phyloP scores from a whole-genome alignment of 148 eudicot species.

The Gaultheria prostrata region DNA sequence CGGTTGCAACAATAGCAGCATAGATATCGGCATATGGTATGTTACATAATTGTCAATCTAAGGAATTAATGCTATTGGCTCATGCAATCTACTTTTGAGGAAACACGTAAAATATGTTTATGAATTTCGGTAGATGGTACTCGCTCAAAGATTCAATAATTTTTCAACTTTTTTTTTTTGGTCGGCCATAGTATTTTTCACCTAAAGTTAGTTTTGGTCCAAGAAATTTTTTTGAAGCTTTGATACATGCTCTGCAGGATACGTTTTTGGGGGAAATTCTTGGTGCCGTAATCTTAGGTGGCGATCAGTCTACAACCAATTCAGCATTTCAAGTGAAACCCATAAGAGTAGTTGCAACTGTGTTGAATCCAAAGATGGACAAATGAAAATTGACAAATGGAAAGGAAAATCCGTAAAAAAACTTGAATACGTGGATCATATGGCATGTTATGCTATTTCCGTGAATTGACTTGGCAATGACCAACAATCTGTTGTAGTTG shows the following conservation, averaged over 20 bases:
- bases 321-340: slow-evolving; percentile 33
- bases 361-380: slow-evolving; percentile 55
- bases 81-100: too few species aligned
- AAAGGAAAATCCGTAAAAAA: neutral
- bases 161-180: too few species aligned
- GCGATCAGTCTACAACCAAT: slow-evolving; percentile 32
- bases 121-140: too few species aligned
- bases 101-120: too few species aligned
- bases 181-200: too few species aligned
- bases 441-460: slow-evolving; percentile 33
- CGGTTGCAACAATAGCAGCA: slow-evolving; percentile 37
- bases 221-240: too few species aligned
- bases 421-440: neutral
- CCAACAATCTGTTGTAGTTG: slow-evolving; percentile 65
- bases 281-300: slow-evolving; percentile 66
- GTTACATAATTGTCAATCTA: neutral
- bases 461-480: slow-evolving; percentile 53
- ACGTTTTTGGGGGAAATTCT: slow-evolving; percentile 77
- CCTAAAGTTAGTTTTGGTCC: too few species aligned
- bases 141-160: too few species aligned
- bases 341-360: slow-evolving; percentile 50
- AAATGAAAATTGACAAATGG: slow-evolving; percentile 37
- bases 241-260: slow-evolving; percentile 43
- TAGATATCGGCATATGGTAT: slow-evolving; percentile 81
- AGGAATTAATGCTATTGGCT: neutral